phyloP scores from a whole-genome alignment of 805 yeast species.

The Kregervanrija pseudodelftensis region DNA sequence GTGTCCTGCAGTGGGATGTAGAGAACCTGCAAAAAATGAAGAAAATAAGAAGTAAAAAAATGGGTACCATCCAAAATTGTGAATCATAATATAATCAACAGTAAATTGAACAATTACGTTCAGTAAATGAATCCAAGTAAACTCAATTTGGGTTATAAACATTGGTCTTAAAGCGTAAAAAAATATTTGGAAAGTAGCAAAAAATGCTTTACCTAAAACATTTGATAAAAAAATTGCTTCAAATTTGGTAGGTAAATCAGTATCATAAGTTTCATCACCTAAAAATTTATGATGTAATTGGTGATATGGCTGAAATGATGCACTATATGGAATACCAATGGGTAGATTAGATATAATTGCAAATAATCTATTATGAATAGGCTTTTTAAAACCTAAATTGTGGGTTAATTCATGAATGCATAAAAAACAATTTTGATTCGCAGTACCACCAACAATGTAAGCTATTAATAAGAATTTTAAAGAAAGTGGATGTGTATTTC shows the following conservation, averaged over 20 bases:
- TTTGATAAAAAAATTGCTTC: constrained; percentile 73
- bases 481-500: constrained; percentile 45
- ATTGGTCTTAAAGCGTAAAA: constrained; percentile 89
- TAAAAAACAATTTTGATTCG: constrained; percentile 74
- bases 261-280: constrained; percentile 78
- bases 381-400: constrained; percentile 74
- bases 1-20: constrained; percentile 94
- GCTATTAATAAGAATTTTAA: constrained; percentile 56
- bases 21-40: constrained; percentile 82
- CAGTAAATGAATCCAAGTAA: constrained; percentile 67
- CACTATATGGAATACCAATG: constrained; percentile 85
- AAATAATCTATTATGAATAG: constrained; percentile 69
- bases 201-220: constrained; percentile 81
- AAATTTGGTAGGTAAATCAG: constrained; percentile 77
- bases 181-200: constrained; percentile 82
- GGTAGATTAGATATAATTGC: constrained; percentile 77
- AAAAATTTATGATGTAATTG: constrained; percentile 85
- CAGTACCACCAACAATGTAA: constrained; percentile 78
- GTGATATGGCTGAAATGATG: constrained; percentile 85
- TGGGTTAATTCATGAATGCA: constrained; percentile 88
- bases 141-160: constrained; percentile 68
- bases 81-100: constrained; percentile 53
- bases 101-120: constrained; percentile 56
- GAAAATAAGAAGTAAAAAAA: constrained; percentile 62
- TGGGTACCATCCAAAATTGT: constrained; percentile 56